A percentile compares a stretch with the other conserved stretches of the same genome.
These are phyloP conservation scores for Kingdonia uniflora DNA, from an alignment of 164 flowering plant species.

Conservation along the genomic window DNA sequence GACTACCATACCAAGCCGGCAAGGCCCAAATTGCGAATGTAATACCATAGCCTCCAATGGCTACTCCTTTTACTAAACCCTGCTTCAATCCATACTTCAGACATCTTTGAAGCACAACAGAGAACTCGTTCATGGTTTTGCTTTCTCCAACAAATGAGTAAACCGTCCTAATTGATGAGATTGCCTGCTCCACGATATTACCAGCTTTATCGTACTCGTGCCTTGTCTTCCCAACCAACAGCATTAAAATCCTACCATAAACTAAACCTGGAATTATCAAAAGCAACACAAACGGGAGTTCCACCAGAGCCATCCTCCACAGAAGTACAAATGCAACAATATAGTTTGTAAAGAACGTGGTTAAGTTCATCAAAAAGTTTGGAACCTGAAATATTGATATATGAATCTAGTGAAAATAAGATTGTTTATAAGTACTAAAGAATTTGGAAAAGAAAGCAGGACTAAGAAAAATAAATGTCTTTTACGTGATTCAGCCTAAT, in stretches of 20 bases:
- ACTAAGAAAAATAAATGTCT: too few relatives aligned
- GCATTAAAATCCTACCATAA: slow-evolving; percentile 55
- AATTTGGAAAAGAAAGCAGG: too few relatives aligned
- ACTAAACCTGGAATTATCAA: slow-evolving; percentile 62
- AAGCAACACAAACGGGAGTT: slow-evolving; percentile 49
- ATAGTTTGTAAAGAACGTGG: slow-evolving; percentile 50
- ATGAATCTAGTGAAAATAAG: background rate
- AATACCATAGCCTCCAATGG: slow-evolving; percentile 3
- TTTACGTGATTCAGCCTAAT: too few relatives aligned
- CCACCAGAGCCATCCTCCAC: slow-evolving; percentile 70
- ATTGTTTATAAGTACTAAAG: too few relatives aligned
- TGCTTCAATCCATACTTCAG: background rate
- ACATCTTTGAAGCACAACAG: background rate
- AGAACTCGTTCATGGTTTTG: slow-evolving; percentile 1
- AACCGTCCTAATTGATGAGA: slow-evolving; percentile 1
- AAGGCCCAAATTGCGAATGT: slow-evolving; percentile 2
- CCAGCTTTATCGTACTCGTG: slow-evolving; percentile 62
- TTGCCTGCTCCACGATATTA: slow-evolving; percentile 1
- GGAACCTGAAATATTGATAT: slow-evolving; percentile 37
- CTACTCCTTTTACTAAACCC: slow-evolving; percentile 3
- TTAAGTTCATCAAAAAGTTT: slow-evolving; percentile 36
- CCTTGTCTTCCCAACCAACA: slow-evolving; percentile 38
- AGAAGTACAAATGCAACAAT: slow-evolving; percentile 39
- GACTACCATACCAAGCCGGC: slow-evolving; percentile 3
- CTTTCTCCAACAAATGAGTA: slow-evolving; percentile 1